A percentile compares a stretch with the other conserved stretches of the same genome.
Conservation (phyloP, 768 basidiomycete species). For the Paxillus involutus region DNA sequence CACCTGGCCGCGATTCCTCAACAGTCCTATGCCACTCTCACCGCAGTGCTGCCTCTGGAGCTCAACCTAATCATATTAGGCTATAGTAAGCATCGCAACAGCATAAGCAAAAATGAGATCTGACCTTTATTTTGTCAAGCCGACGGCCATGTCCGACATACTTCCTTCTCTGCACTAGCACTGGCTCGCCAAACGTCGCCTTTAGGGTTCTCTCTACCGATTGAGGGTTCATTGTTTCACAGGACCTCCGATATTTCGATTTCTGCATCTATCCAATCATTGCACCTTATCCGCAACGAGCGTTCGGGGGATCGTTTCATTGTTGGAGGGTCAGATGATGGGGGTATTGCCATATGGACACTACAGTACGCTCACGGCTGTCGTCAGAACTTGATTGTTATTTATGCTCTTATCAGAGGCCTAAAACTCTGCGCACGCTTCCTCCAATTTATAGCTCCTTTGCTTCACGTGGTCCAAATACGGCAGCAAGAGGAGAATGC, state of each 20-base stretch:
- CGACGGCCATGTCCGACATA: constrained; percentile 52
- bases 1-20: neutral
- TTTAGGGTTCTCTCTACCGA: constrained; percentile 2
- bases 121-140: constrained; percentile 32
- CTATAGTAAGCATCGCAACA: constrained; percentile 44
- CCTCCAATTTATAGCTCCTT: constrained; percentile 68
- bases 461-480: constrained; percentile 59
- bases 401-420: constrained; percentile 39
- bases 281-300: constrained; percentile 58
- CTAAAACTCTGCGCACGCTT: constrained; percentile 69
- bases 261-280: constrained; percentile 39
- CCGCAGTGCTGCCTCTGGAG: constrained; percentile 54
- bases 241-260: constrained; percentile 48
- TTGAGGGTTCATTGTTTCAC: constrained; percentile 17
- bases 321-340: constrained; percentile 77
- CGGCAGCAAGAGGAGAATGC: constrained; percentile 42
- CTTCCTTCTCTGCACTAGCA: constrained; percentile 41
- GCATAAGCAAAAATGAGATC: neutral
- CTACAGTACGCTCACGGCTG: constrained; percentile 45
- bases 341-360: constrained; percentile 75
- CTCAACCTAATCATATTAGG: constrained; percentile 61
- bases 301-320: constrained; percentile 62
- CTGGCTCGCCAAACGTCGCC: neutral
- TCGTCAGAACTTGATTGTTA: neutral
- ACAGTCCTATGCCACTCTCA: constrained; percentile 22